A percentile compares a stretch with the other conserved stretches of the same genome.
Evolutionary conservation across 768 basidiomycete genomes (phyloP).

Genomic region (Polyporus arcularius): DNA sequence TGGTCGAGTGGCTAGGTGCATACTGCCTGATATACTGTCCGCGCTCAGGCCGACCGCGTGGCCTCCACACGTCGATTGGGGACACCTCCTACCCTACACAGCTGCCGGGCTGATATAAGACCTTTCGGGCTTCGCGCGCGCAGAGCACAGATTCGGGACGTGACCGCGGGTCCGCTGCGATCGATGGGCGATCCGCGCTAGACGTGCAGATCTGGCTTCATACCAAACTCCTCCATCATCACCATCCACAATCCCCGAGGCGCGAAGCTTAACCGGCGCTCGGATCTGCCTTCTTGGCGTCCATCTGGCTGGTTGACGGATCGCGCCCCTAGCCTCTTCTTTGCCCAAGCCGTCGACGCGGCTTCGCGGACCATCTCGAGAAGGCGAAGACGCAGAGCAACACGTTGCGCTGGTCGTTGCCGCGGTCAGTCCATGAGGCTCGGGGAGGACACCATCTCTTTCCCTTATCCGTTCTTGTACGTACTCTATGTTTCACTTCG

Average conservation of each 20-base stretch:
- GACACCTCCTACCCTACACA: not conserved
- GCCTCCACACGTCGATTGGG: slow-evolving; percentile 2
- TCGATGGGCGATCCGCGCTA: slow-evolving; percentile 15
- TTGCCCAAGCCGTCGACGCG: too few relatives aligned
- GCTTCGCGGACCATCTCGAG: too few relatives aligned
- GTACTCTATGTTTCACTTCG: too few relatives aligned
- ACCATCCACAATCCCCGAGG: not conserved
- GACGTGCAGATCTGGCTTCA: not conserved
- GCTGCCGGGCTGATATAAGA: slow-evolving; percentile 4
- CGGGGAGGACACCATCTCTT: too few relatives aligned
- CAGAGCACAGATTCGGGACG: not conserved
- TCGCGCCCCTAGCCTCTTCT: too few relatives aligned
- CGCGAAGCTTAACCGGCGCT: not conserved
- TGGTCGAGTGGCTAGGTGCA: not conserved
- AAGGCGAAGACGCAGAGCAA: too few relatives aligned
- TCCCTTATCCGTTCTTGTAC: too few relatives aligned
- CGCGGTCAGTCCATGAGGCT: too few relatives aligned
- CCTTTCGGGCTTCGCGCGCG: not conserved
- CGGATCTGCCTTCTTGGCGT: not conserved
- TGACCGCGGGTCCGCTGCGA: slow-evolving; percentile 14
- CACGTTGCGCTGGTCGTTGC: too few relatives aligned
- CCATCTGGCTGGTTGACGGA: not conserved
- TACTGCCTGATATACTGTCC: not conserved
- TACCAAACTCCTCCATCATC: not conserved
- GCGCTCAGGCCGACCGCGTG: slow-evolving; percentile 11